A percentile compares a stretch with the other conserved stretches of the same genome.
Conservation (phyloP, 2,329 filamentous ascomycete species). For the Alternaria dauci region DNA sequence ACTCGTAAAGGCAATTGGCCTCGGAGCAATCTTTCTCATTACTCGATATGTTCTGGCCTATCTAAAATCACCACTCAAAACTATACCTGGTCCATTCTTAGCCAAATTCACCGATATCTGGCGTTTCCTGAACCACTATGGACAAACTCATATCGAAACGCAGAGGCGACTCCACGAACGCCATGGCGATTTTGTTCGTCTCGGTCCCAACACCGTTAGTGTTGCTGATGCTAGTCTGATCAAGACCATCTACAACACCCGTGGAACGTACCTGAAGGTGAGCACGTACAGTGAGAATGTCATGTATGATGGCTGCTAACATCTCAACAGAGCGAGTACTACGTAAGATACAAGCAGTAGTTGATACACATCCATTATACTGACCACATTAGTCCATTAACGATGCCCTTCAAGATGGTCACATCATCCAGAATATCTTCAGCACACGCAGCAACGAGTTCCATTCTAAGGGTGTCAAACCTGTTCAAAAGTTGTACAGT, state of each 20-base stretch:
- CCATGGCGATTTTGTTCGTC: constrained; percentile 40
- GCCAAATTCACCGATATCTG: constrained; percentile 47
- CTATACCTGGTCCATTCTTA: constrained; percentile 43
- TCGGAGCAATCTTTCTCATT: constrained; percentile 25
- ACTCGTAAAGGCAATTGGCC: constrained; percentile 22
- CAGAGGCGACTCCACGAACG: constrained; percentile 40
- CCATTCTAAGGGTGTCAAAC: constrained; percentile 34
- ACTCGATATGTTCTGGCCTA: constrained; percentile 35
- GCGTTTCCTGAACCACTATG: constrained; percentile 41
- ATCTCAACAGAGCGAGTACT: constrained; percentile 39
- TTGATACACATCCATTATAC: background rate
- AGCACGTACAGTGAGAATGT: background rate
- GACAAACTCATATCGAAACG: constrained; percentile 41
- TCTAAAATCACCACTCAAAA: constrained; percentile 41
- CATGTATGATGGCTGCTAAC: background rate
- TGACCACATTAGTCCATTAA: constrained; percentile 28
- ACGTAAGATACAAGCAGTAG: constrained; percentile 18
- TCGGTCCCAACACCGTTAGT: constrained; percentile 44
- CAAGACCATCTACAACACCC: constrained; percentile 45
- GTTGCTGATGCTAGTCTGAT: constrained; percentile 40
- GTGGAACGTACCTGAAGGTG: constrained; percentile 45
- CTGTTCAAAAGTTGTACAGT: constrained; percentile 43
- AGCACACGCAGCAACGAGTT: constrained; percentile 44
- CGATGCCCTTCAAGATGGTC: constrained; percentile 43
- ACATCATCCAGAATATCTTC: constrained; percentile 44